Percentiles rank a stretch among this genome's conserved stretches.
Conservation (phyloP, 1,284 basidiomycete genomes). For the Austroboletus niveus region DNA sequence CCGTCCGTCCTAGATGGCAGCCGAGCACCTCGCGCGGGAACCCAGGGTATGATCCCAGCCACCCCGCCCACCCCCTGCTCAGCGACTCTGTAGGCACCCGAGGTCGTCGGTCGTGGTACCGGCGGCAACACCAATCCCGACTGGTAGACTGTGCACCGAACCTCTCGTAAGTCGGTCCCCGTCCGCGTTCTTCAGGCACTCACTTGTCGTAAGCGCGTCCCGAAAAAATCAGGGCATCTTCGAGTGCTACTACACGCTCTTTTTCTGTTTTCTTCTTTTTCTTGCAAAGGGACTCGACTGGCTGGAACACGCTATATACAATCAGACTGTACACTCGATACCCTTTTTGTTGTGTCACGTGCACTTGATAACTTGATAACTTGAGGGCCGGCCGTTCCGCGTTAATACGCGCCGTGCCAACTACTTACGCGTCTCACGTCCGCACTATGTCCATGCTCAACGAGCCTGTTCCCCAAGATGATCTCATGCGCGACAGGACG, state of each 20-base stretch:
- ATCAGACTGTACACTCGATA: not conserved
- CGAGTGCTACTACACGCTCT: not conserved
- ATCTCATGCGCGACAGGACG: constrained; percentile 70
- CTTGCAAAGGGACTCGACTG: not conserved
- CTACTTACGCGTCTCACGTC: constrained; percentile 16
- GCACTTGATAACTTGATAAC: too few relatives aligned
- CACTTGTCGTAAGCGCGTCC: not conserved
- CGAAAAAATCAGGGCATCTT: constrained; percentile 9
- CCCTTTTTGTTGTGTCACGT: not conserved
- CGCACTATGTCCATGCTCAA: constrained; percentile 58
- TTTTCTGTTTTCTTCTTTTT: not conserved
- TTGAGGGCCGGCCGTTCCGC: constrained; percentile 30
- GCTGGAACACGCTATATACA: not conserved
- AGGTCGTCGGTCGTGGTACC: constrained; percentile 19
- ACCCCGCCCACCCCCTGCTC: not conserved
- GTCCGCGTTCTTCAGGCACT: constrained; percentile 1
- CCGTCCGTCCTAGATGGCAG: constrained; percentile 10
- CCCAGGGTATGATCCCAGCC: constrained; percentile 12
- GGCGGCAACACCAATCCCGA: constrained; percentile 17
- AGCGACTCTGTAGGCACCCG: constrained; percentile 15
- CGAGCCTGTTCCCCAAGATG: constrained; percentile 62
- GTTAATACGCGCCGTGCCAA: constrained; percentile 17
- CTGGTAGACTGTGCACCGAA: constrained; percentile 17
- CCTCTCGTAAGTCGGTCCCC: constrained; percentile 12
- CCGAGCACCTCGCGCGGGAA: constrained; percentile 4